A percentile compares a stretch with the other conserved stretches of the same genome.
Conservation (phyloP, 75 land plant genomes). For the Sequoiadendron giganteum region DNA sequence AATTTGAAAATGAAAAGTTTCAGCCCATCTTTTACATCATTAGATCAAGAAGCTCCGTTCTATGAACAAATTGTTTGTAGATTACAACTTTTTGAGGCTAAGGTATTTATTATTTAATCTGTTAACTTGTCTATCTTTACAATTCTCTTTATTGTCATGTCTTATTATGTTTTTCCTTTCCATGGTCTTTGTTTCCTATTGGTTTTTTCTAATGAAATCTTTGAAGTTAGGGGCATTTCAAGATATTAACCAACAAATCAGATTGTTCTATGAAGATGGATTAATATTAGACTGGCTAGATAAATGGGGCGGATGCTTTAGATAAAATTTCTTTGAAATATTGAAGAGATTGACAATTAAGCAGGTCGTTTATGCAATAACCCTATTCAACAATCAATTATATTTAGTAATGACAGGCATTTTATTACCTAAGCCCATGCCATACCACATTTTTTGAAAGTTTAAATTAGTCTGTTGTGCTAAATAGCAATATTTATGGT, state of each 20-base stretch:
- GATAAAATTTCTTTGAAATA: neutral
- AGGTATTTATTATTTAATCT: constrained; percentile 22
- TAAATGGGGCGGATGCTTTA: neutral
- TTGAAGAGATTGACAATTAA: neutral
- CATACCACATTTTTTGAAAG: neutral
- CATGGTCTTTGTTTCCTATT: neutral
- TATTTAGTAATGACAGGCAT: neutral
- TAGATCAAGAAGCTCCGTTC: constrained; percentile 26
- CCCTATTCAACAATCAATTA: neutral
- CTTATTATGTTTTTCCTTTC: neutral
- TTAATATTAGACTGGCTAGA: neutral
- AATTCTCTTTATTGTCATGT: neutral
- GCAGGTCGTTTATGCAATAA: neutral
- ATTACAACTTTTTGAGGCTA: constrained; percentile 43
- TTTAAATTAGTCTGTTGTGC: neutral
- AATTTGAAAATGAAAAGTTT: constrained; percentile 45
- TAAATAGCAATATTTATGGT: neutral
- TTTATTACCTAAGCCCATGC: neutral
- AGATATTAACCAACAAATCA: neutral
- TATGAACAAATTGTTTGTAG: constrained; percentile 48
- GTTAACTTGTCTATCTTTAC: neutral
- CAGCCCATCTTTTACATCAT: constrained; percentile 37
- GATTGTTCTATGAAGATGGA: neutral
- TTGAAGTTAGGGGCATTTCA: too few species aligned
- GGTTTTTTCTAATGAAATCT: neutral